Evolutionary conservation across 2,329 filamentous ascomycete genomes (phyloP).

Genomic region (Aureobasidium sp.): DNA sequence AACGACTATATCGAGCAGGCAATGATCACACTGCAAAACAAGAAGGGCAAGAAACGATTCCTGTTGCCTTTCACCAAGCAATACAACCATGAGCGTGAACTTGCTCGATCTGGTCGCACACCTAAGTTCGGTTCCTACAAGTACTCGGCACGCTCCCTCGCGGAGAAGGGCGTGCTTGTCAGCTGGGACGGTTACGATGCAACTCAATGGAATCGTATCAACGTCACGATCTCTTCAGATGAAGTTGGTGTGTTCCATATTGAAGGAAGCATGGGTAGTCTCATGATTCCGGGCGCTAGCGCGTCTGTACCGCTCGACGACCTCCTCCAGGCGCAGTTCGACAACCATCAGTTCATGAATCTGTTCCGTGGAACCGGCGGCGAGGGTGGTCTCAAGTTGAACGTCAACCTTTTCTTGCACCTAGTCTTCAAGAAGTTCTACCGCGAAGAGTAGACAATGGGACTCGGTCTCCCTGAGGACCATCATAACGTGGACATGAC

Average conservation of each 20-base stretch:
- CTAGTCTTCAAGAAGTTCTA: conserved; percentile 99
- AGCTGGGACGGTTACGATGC: conserved; percentile 79
- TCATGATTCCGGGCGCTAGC: conserved; percentile 92
- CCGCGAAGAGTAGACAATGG: conserved; percentile 32
- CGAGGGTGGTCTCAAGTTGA: conserved; percentile 59
- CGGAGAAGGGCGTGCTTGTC: conserved; percentile 89
- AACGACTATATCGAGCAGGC: conserved; percentile 99
- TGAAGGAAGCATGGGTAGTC: conserved; percentile 82
- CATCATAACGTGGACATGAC: conserved; percentile 11
- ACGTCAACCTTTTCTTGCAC: conserved; percentile 95
- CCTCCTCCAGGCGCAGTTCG: conserved; percentile 91
- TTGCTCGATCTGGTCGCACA: conserved; percentile 83
- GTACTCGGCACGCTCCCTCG: conserved; percentile 82
- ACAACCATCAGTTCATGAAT: conserved; percentile 92
- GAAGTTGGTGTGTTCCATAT: conserved; percentile 90
- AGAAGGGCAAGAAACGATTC: conserved; percentile 92
- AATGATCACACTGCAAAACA: conserved; percentile 93
- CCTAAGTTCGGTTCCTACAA: conserved; percentile 98
- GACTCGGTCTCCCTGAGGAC: neutral
- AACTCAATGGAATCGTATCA: conserved; percentile 83
- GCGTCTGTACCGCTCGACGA: conserved; percentile 87
- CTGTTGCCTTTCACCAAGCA: conserved; percentile 95
- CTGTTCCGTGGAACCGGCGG: conserved; percentile 62
- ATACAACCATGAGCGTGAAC: conserved; percentile 95
- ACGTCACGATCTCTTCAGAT: conserved; percentile 90